phyloP scores from a whole-genome alignment of 83 land plant genomes.

The Isoetes engelmannii region DNA sequence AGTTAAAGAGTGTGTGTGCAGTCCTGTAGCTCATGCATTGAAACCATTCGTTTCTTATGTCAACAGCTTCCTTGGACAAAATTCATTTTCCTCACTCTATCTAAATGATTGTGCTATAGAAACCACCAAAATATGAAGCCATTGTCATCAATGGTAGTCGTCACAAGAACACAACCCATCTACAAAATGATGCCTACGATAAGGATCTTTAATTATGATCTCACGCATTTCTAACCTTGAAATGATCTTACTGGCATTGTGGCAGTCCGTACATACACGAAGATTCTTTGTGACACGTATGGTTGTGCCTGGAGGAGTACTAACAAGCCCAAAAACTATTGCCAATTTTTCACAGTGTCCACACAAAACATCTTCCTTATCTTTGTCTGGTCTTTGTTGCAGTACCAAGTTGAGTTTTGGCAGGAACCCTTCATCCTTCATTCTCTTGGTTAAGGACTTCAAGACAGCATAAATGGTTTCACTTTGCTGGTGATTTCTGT shows the following conservation, averaged over 20 bases:
- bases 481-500: background rate
- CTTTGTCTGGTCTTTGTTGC: background rate
- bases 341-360: conserved; percentile 20
- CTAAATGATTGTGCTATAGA: no score
- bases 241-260: conserved; percentile 16
- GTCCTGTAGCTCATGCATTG: no score
- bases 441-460: background rate
- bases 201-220: conserved; percentile 15
- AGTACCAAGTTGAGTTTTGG: background rate
- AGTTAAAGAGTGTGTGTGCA: no score
- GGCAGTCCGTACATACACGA: conserved; percentile 14
- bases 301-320: conserved; percentile 8
- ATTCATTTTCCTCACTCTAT: no score
- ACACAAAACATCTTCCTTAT: background rate
- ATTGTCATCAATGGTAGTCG: conserved; percentile 1
- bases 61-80: no score
- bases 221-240: conserved; percentile 6
- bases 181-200: conserved; percentile 15
- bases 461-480: background rate
- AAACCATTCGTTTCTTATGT: no score
- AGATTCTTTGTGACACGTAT: conserved; percentile 12
- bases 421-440: background rate
- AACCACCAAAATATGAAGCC: no score
- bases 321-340: conserved; percentile 12
- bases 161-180: conserved; percentile 11